Evolutionary conservation across 2,329 filamentous ascomycete species (phyloP), one percentile per base, ranked within the genome.

Genomic region (Furcasterigmium sp.): DNA sequence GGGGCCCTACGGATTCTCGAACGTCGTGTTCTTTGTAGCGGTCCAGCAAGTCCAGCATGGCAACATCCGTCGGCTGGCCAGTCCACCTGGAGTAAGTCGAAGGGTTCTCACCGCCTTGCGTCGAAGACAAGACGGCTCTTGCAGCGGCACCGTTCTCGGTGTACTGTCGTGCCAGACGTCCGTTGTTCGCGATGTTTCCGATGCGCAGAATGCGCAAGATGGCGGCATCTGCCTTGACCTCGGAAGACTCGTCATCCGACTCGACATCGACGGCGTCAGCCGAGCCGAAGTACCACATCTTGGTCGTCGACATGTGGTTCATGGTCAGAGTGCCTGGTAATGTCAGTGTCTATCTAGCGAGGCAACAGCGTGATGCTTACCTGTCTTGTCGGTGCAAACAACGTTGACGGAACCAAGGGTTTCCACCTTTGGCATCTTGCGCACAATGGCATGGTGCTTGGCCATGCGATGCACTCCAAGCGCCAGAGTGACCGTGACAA

Each of bases 311-410:
- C 93, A 98, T 97, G 60, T 98, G 93, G 60, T 97, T 98, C 60
- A 91, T 90, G 0, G 93, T 98, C 47, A 98, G 70, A 2, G 93
- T 98, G 25, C 91, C 84, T 84, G 38, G 13, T 7, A 23, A 14
- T 21, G 28, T 39, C 23, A 35, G n/a, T 26, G 13, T 18, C 9
- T 8, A 34, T 8, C 17, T 5, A 40, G 14, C 18, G 10, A 18
- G 23, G 19, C n/a, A 10, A 19, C 25, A 23, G 8, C 11, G 34
- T 9, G 13, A 39, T 14, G 48, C 61, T 54, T 66, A 81, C 81
- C 89, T 35, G 93, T 98, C 69, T 98, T 98, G 72, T 98, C 93
- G 53, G 90, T 96, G 69, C 94, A 98, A 7, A 98, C 89, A n/a
- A 98, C 91, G 56, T 97, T 98, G 46, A 98, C 93, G n/a, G 91